Conservation (phyloP, 306 rosid species). For the Herpetospermum pedunculosum region DNA sequence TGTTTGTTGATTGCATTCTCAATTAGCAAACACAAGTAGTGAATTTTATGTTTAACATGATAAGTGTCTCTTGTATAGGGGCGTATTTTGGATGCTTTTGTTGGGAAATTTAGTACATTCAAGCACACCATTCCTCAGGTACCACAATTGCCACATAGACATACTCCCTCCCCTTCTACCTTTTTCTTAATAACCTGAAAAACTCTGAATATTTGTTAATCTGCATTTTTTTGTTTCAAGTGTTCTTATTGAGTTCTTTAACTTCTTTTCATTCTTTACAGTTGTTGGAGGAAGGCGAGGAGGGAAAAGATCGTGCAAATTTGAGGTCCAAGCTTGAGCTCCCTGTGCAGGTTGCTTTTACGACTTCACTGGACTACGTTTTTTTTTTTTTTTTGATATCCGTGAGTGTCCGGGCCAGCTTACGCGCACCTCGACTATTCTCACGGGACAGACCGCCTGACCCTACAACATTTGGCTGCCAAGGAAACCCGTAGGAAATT, state of each 20-base stretch:
- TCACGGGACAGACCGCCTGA: too few species aligned
- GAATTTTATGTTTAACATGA: constrained; percentile 15
- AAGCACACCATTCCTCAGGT: constrained; percentile 97
- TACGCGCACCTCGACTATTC: too few species aligned
- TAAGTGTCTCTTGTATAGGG: constrained; percentile 43
- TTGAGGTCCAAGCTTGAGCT: constrained; percentile 96
- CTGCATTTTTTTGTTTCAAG: constrained; percentile 2
- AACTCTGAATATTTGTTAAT: neutral
- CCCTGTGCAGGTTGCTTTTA: constrained; percentile 83
- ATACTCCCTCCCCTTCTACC: neutral
- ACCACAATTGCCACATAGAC: neutral
- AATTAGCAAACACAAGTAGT: neutral
- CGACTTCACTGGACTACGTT: constrained; percentile 2
- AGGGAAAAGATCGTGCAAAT: constrained; percentile 81
- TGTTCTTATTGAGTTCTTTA: constrained; percentile 9
- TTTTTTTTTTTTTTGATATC: too few species aligned
- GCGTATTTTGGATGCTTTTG: constrained; percentile 93
- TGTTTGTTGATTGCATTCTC: neutral
- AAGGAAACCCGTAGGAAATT: too few species aligned
- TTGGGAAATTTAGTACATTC: constrained; percentile 94
- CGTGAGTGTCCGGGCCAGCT: too few species aligned
- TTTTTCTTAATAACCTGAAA: neutral
- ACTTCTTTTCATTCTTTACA: constrained; percentile 18
- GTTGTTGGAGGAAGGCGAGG: constrained; percentile 96
- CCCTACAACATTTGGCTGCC: too few species aligned